Conservation (phyloP, 352 stramenopile genomes). For the Globisporangium echinulatum region DNA sequence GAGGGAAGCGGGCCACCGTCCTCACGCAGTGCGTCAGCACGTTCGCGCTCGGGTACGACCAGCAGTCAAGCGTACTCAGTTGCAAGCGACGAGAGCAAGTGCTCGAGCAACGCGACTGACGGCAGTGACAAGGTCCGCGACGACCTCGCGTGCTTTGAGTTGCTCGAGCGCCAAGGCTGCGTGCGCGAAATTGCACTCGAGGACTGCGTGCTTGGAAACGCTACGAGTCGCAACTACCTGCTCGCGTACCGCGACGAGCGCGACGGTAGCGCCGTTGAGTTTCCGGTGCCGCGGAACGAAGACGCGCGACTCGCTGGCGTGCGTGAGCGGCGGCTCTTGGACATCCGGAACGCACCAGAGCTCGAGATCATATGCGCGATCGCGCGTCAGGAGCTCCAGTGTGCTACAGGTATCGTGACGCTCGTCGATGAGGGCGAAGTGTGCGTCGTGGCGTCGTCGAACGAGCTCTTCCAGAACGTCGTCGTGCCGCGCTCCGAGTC, state of each 20-base stretch:
- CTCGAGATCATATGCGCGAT: constrained; percentile 58
- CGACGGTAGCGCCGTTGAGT: background rate
- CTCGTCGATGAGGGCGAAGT: constrained; percentile 29
- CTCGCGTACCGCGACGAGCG: constrained; percentile 18
- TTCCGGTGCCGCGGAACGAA: constrained; percentile 38
- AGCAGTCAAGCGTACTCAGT: too few species aligned
- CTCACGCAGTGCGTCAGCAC: too few species aligned
- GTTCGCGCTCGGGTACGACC: too few species aligned
- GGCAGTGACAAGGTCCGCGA: too few species aligned
- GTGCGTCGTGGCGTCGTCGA: constrained; percentile 40
- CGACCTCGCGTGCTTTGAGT: too few species aligned
- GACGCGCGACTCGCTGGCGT: constrained; percentile 28
- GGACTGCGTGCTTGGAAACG: constrained; percentile 19
- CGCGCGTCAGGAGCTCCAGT: constrained; percentile 39
- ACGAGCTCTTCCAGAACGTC: constrained; percentile 21
- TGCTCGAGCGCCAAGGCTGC: background rate
- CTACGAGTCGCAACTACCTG: constrained; percentile 26
- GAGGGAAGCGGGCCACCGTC: too few species aligned
- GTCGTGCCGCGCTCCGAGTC: constrained; percentile 34
- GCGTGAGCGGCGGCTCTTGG: constrained; percentile 22
- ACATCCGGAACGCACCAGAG: constrained; percentile 46
- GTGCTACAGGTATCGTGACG: constrained; percentile 38
- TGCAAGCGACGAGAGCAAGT: too few species aligned
- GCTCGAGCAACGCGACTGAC: too few species aligned
- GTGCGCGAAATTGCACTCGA: constrained; percentile 7